Evolutionary conservation across 2,329 filamentous ascomycete genomes (phyloP).

Genomic region (Fusarium phyllophilum): DNA sequence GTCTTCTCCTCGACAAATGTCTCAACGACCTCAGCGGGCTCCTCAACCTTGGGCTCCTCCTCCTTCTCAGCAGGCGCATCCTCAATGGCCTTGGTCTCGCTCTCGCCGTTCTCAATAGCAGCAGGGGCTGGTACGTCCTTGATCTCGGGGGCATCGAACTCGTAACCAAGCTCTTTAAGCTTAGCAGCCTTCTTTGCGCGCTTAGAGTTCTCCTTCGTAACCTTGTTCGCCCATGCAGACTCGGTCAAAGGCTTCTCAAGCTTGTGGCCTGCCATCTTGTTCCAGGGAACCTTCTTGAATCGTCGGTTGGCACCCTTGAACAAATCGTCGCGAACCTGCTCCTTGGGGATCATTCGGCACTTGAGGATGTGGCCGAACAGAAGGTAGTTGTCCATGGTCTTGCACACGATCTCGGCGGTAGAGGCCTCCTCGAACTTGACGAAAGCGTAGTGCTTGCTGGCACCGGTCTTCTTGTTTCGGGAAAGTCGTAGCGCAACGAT

Average conservation of each 20-base stretch:
- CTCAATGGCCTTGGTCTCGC: conserved; percentile 51
- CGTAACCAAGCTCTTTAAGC: conserved; percentile 84
- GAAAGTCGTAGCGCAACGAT: conserved; percentile 84
- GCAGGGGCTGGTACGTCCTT: conserved; percentile 64
- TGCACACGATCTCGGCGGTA: conserved; percentile 87
- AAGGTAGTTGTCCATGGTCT: conserved; percentile 98
- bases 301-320: conserved; percentile 92
- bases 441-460: conserved; percentile 94
- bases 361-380: conserved; percentile 94
- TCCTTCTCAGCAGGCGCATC: conserved; percentile 49
- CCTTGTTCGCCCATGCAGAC: conserved; percentile 80
- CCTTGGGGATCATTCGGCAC: conserved; percentile 80
- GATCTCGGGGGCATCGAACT: conserved; percentile 78
- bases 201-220: conserved; percentile 77
- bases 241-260: conserved; percentile 79
- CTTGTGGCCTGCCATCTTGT: conserved; percentile 81
- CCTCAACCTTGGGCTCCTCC: conserved; percentile 41
- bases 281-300: conserved; percentile 89
- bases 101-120: conserved; percentile 50
- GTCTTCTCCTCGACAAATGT: conserved; percentile 39
- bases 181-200: conserved; percentile 76
- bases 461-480: conserved; percentile 90
- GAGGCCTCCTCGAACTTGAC: conserved; percentile 85
- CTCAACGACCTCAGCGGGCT: conserved; percentile 39
- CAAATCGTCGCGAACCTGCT: conserved; percentile 80